These are phyloP conservation scores for Cercophora sp. DNA, from an alignment of 495 filamentous ascomycete genomes.

Conservation along the genomic window DNA sequence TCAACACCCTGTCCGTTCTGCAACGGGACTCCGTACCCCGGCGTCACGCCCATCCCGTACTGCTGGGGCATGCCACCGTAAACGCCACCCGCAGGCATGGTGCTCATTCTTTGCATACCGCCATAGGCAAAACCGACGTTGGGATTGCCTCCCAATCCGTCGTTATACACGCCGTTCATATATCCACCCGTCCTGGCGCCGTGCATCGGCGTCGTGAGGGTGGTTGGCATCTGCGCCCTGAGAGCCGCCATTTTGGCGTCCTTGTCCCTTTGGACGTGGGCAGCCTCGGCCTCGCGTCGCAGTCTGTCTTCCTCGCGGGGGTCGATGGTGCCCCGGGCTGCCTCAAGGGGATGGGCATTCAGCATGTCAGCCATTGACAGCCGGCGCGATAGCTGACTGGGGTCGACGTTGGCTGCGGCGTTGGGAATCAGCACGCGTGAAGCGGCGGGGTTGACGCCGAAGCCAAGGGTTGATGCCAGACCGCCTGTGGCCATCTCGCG, in stretches of 20 bases:
- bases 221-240: conserved; percentile 39
- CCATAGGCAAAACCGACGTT: conserved; percentile 6
- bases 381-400: conserved; percentile 31
- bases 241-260: conserved; percentile 39
- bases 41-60: background rate
- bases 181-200: conserved; percentile 42
- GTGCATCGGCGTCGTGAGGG: conserved; percentile 19
- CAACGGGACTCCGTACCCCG: conserved; percentile 28
- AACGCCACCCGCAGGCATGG: conserved; percentile 11
- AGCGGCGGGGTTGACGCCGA: too few relatives aligned
- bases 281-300: conserved; percentile 32
- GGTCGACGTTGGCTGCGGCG: conserved; percentile 20
- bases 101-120: conserved; percentile 12
- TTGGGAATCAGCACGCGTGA: conserved; percentile 18
- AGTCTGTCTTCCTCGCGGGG: conserved; percentile 34
- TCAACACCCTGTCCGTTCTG: conserved; percentile 53
- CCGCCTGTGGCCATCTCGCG: conserved; percentile 30
- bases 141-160: conserved; percentile 40
- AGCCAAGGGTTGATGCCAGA: background rate
- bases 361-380: conserved; percentile 68
- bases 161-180: conserved; percentile 49
- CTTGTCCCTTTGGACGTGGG: conserved; percentile 28
- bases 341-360: conserved; percentile 43
- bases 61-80: background rate
- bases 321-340: conserved; percentile 27